Base-by-base conservation (phyloP, 176 grass and related monocot species). In the Oryza glaberrima region DNA sequence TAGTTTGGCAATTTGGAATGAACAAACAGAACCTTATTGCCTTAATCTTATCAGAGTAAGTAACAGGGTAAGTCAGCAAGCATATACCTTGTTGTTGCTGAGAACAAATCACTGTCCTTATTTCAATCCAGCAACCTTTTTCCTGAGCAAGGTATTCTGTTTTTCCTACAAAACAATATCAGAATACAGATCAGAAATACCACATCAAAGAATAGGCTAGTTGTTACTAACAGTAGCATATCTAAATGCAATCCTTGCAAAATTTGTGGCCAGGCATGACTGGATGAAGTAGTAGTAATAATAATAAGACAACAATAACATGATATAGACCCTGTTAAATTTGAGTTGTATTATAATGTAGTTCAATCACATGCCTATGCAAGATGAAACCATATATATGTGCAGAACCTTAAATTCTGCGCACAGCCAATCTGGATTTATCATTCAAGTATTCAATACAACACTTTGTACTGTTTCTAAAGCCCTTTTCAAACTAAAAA, bases 111-210 rank as follows among this genome's bases (percentile, higher is more conserved):
- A 43, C 43, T 30, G 69, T 30, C 15, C 68, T 88, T 67, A 88
- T 72, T 88, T 70, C 67, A 88, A 49, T 36, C 75, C 68, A 0
- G 67, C 81, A 43, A 34, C 51, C 11, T 67, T 73, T 70, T 9
- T 73, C 76, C 54, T 77, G 52, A 67, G 30, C 68, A 72, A 35
- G 19, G 4, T 60, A 78, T 83, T 83, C 1, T 47, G 47, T 4
- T 12, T 10, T 83, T 83, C 81, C 86, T 88, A 51, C 28, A 70
- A 73, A 83, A 44, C 1, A 81, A 61, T 8, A 81, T 77, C 19
- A 76, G 38, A 56, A 40, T 20, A 75, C 68, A 77, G 65, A 70
- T 26, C 22, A 32, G 38, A 45, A 52, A 56, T 56, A 20, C 2
- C 51, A 75, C 72, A 75, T 75, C 11, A 16, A 44, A 54, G 20